phyloP scores from a whole-genome alignment of 306 rosid genomes.

The Prunus kanzakura region DNA sequence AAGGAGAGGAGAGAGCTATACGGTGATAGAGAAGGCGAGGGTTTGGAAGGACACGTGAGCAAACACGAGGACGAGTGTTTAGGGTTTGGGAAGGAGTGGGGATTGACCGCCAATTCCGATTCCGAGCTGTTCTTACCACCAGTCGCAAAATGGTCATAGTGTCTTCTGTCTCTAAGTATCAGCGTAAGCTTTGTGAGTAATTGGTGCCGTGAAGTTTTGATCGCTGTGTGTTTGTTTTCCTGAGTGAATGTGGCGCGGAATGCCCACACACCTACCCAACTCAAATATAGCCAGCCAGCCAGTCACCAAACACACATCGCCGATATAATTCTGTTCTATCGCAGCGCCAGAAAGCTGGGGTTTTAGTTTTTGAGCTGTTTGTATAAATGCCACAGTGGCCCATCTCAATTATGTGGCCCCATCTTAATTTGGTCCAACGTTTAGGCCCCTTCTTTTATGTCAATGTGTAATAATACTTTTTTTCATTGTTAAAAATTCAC shows the following conservation, averaged over 20 bases:
- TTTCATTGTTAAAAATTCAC: too few species aligned
- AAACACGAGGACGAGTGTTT: constrained; percentile 31
- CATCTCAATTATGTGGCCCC: neutral
- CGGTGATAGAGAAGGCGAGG: constrained; percentile 29
- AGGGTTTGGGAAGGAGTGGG: constrained; percentile 42
- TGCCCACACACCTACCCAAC: neutral
- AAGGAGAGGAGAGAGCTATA: constrained; percentile 11
- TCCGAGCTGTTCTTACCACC: constrained; percentile 32
- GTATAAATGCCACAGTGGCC: neutral
- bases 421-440: too few species aligned
- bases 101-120: constrained; percentile 22
- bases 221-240: neutral
- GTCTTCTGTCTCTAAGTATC: neutral
- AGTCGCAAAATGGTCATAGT: constrained; percentile 46
- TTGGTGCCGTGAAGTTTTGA: neutral
- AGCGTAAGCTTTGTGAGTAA: neutral
- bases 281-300: neutral
- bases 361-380: neutral
- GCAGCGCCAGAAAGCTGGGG: neutral
- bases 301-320: neutral
- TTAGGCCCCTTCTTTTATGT: too few species aligned
- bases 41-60: constrained; percentile 17
- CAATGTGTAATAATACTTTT: too few species aligned
- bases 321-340: neutral
- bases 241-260: neutral